Evolutionary conservation across 768 basidiomycete genomes (phyloP).

Genomic region (Lentinula edodes): DNA sequence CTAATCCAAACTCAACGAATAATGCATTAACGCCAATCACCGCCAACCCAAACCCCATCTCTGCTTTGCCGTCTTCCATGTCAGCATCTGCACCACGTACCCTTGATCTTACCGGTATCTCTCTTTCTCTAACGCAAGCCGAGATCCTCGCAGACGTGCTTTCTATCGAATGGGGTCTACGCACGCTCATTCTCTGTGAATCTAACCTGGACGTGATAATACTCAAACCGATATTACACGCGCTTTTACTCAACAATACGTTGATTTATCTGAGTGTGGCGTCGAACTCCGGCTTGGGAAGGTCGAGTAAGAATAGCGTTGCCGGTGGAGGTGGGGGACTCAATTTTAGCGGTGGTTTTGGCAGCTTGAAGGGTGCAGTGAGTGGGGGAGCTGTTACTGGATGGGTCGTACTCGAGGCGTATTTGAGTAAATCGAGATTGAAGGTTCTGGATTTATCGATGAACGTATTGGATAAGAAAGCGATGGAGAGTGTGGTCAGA

Average conservation of each 20-base stretch:
- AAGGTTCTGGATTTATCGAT: conserved; percentile 65
- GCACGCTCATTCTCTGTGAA: conserved; percentile 79
- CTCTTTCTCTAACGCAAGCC: conserved; percentile 63
- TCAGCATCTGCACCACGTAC: conserved; percentile 55
- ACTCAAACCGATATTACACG: conserved; percentile 86
- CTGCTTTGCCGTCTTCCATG: conserved; percentile 17
- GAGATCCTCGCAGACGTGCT: conserved; percentile 88
- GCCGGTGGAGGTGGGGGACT: conserved; percentile 67
- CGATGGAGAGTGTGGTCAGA: conserved; percentile 44
- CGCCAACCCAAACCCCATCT: neutral
- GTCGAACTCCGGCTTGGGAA: conserved; percentile 67
- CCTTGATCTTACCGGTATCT: conserved; percentile 76
- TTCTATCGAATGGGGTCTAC: conserved; percentile 87
- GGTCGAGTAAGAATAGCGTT: conserved; percentile 46
- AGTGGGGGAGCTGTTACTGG: neutral
- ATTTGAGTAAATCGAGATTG: neutral
- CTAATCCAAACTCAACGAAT: neutral
- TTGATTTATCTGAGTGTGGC: conserved; percentile 82
- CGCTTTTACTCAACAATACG: conserved; percentile 77
- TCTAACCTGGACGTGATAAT: conserved; percentile 88
- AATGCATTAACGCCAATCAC: neutral
- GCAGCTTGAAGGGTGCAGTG: neutral
- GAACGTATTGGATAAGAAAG: conserved; percentile 77
- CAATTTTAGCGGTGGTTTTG: neutral
- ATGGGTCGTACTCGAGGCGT: conserved; percentile 3